Base-by-base conservation (phyloP, 2,329 filamentous ascomycete genomes). In the Coniochaeta sp. region DNA sequence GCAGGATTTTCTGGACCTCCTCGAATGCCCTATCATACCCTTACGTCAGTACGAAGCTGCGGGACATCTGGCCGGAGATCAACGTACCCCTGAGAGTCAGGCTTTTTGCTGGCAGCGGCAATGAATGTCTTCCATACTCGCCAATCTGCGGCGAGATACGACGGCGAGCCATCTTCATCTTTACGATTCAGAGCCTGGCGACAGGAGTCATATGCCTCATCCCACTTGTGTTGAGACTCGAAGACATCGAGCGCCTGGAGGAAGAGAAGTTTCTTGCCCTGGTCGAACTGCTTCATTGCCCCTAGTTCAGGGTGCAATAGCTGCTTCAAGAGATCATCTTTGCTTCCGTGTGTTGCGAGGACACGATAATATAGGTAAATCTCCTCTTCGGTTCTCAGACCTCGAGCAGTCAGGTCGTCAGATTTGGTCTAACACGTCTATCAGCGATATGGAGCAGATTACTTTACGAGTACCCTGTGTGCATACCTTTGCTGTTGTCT, bases 361-460 rank as follows among this genome's bases (percentile, higher is more conserved):
- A 83, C 73, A 1, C 77, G 73, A 62, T 81, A 83, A 19, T 81
- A 74, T 1, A 83, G 72, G 0, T 79, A 70, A 2, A 80, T 74
- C 62, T 83, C 81, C 61, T 83, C 78, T 62, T 83, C 81, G 0
- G 75, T 75, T 43, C 74, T 72, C 33, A 82, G 70, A 6, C 68
- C 68, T 33, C 72, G 67, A 28, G 70, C 70, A 1, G 67, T 62
- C 8, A 60, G 65, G 66, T 63, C 74, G 65, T 22, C 66, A 17
- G n/a, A 57, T 57, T 28, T 14, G 61, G 62, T 61, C 64, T 34
- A 8, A 5, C 1, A 12, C 28, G 52, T 65, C 34, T 66, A 62
- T 55, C 31, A 34, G 22, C 47, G n/a, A 6, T 26, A n/a, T 19
- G 47, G 7, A 6, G 14, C 12, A 24, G 26, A 14, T 33, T 3